Base-by-base conservation (phyloP, 2,329 filamentous ascomycete genomes). In the Paradendryphiella salina region DNA sequence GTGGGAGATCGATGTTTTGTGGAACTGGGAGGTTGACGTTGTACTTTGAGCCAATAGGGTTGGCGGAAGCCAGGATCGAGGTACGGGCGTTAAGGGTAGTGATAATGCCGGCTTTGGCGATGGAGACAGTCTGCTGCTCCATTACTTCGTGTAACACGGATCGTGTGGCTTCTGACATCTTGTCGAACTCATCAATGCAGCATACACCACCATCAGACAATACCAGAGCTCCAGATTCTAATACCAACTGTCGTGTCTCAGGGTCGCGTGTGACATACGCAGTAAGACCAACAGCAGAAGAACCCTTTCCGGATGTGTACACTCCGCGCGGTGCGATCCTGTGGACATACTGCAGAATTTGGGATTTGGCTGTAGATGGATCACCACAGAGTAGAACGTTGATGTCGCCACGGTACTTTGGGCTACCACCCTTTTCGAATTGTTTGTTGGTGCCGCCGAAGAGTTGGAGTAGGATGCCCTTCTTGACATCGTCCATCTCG, bases 401-500 rank as follows among this genome's bases (percentile, higher is more conserved):
- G 78, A 99, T 96, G 73, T 99, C 94, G 56, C 94, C 94, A 78
- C 94, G 85, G 73, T 99, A 99, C 65, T 88, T 92, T 5, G 94
- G 94, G 67, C 89, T 96, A 50, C 92, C 94, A 48, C 94, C 94
- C 75, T 96, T 97, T 52, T 96, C 85, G 73, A 99, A 99, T 0
- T 89, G 90, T 77, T 99, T 99, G 79, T 99, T 99, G 28, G 94
- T 96, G 49, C 94, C 94, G 31, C 94, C 93, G 70, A 99, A 99
- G 33, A 99, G 84, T 69, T 99, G 94, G 3, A 99, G 85, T 9
- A 99, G 80, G 55, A 99, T 96, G 9, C 94, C 94, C 76, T 99
- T 99, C 80, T 99, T 99, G 39, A 97, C 91, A 66, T 99, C 94
- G 62, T 99, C 94, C 86, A 96, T 89, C 75, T 99, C 94, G 76